A percentile compares a stretch with the other conserved stretches of the same genome.
Evolutionary conservation across 1,284 basidiomycete species (phyloP).

Genomic region (Apiotrichum siamense): DNA sequence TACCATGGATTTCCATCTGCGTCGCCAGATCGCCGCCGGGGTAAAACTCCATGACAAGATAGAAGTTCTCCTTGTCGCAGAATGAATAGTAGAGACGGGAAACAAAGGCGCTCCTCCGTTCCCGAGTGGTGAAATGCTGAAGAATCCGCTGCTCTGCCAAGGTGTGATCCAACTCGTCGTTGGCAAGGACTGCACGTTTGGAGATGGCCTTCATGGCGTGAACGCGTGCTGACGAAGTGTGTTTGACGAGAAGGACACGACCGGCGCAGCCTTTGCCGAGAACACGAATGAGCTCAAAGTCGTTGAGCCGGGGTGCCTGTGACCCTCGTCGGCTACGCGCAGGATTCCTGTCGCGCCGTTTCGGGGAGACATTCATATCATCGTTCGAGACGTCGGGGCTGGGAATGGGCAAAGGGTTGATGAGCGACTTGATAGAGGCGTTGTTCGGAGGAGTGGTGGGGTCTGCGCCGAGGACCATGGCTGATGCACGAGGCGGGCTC

Average conservation of each 20-base stretch:
- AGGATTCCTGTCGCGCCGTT: not conserved
- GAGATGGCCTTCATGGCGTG: conserved; percentile 96
- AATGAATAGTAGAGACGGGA: conserved; percentile 93
- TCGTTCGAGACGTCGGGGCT: conserved; percentile 8
- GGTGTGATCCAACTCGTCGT: conserved; percentile 92
- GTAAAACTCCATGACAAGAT: conserved; percentile 70
- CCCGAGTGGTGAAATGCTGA: conserved; percentile 67
- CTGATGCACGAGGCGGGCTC: conserved; percentile 10
- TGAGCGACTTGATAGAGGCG: not conserved
- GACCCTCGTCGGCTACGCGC: not conserved
- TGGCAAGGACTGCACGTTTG: conserved; percentile 88
- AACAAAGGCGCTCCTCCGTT: conserved; percentile 76
- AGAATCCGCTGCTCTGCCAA: conserved; percentile 90
- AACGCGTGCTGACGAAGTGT: conserved; percentile 63
- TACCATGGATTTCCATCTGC: conserved; percentile 88
- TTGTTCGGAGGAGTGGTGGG: not conserved
- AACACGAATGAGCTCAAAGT: conserved; percentile 94
- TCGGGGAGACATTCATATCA: conserved; percentile 2
- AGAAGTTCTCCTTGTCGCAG: conserved; percentile 90
- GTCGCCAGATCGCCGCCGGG: conserved; percentile 94
- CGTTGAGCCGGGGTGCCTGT: conserved; percentile 70
- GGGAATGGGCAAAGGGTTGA: conserved; percentile 2
- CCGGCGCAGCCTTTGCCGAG: conserved; percentile 94
- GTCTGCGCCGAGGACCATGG: not conserved
- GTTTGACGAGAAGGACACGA: conserved; percentile 73